Percentiles rank a stretch among this genome's conserved stretches.
phyloP scores from a whole-genome alignment of 106 monocot species.

The Agapanthus africanus region DNA sequence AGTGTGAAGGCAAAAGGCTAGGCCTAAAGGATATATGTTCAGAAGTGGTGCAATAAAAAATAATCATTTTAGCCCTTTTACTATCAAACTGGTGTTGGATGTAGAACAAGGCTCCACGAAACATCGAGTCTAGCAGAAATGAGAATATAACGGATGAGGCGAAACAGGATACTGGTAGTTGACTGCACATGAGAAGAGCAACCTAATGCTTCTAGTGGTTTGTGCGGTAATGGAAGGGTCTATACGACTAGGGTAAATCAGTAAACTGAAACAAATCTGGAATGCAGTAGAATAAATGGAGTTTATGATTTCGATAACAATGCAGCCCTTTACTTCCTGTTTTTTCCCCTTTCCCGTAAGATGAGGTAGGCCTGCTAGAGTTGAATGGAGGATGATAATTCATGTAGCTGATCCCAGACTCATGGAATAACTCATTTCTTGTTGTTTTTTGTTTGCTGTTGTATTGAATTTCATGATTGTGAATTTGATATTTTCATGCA shows the following conservation, averaged over 20 bases:
- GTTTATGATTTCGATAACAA: background rate
- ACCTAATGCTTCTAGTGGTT: no score
- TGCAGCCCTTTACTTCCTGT: no score
- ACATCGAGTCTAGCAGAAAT: no score
- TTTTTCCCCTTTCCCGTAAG: no score
- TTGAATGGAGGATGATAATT: background rate
- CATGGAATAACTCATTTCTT: background rate
- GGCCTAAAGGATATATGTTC: no score
- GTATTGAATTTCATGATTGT: background rate
- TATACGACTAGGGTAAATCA: background rate
- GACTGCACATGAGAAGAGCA: background rate
- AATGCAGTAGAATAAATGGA: background rate
- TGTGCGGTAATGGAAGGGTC: background rate
- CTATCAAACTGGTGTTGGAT: no score
- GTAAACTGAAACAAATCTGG: background rate
- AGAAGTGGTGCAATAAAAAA: background rate
- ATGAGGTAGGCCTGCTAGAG: no score
- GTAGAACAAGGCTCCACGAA: no score
- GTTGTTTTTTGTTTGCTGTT: background rate
- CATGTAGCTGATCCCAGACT: background rate
- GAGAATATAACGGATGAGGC: background rate
- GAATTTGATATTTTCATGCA: background rate
- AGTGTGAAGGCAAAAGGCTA: background rate
- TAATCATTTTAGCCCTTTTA: no score
- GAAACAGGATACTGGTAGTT: background rate